Conservation (phyloP, 768 basidiomycete genomes). For the Clathrus columnatus region DNA sequence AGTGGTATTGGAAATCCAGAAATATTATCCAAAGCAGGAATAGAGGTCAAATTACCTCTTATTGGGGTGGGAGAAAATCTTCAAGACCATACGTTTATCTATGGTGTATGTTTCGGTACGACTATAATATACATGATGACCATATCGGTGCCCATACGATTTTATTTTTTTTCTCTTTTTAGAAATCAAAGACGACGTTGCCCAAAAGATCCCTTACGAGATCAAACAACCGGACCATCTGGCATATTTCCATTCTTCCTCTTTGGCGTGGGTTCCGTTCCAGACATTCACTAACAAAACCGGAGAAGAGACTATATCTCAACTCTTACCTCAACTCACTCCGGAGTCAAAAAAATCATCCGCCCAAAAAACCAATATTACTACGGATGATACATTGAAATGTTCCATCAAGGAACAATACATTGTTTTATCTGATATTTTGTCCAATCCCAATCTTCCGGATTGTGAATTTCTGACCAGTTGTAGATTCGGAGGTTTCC, state of each 20-base stretch:
- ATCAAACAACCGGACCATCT: no score
- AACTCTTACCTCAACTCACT: no score
- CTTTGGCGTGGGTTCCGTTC: neutral
- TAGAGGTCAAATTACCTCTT: constrained; percentile 49
- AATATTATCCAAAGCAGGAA: constrained; percentile 38
- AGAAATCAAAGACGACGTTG: neutral
- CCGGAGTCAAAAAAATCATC: no score
- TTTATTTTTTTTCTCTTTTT: neutral
- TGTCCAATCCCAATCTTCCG: neutral
- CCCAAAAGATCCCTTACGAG: neutral
- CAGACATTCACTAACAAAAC: neutral
- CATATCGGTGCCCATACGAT: neutral
- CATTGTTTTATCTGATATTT: neutral
- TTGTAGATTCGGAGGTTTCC: no score
- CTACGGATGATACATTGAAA: neutral
- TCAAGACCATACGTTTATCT: constrained; percentile 33
- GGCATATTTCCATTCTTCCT: neutral
- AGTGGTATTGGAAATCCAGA: constrained; percentile 58
- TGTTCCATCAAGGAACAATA: neutral
- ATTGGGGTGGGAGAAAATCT: constrained; percentile 70
- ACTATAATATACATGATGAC: neutral
- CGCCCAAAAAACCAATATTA: neutral
- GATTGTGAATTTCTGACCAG: neutral
- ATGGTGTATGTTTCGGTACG: neutral
- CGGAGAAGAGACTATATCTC: neutral